A percentile compares a stretch with the other conserved stretches of the same genome.
phyloP scores from a whole-genome alignment of 371 early-diverging fungal species.

The Mucor plumbeus region DNA sequence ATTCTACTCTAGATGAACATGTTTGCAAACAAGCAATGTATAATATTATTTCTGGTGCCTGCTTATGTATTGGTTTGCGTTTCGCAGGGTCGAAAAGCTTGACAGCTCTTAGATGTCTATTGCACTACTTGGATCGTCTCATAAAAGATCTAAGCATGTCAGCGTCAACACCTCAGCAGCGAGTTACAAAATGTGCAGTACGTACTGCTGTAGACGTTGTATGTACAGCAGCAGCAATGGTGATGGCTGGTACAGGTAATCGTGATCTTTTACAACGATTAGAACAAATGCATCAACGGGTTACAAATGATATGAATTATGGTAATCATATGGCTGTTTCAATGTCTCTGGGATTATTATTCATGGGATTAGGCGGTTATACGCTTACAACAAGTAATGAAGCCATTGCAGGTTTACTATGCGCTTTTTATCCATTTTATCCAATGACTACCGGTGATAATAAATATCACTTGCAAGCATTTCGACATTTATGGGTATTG shows the following conservation, averaged over 20 bases:
- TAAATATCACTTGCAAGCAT: constrained; percentile 77
- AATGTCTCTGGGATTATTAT: constrained; percentile 86
- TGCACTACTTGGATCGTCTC: constrained; percentile 58
- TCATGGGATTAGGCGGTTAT: constrained; percentile 79
- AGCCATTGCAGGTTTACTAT: constrained; percentile 74
- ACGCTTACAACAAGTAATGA: constrained; percentile 73
- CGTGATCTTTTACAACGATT: constrained; percentile 61
- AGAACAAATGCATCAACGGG: constrained; percentile 56
- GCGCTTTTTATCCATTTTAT: constrained; percentile 82
- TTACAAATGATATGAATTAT: constrained; percentile 61
- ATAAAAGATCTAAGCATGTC: constrained; percentile 32
- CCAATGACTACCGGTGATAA: constrained; percentile 74
- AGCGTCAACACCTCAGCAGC: constrained; percentile 60
- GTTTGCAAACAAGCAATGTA: constrained; percentile 63
- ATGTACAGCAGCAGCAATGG: constrained; percentile 67
- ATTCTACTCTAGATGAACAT: constrained; percentile 34
- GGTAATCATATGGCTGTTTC: constrained; percentile 85
- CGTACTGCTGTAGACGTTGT: constrained; percentile 72
- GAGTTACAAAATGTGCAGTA: constrained; percentile 57
- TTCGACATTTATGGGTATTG: constrained; percentile 89
- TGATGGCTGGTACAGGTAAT: constrained; percentile 87
- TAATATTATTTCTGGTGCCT: constrained; percentile 77
- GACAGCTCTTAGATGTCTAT: constrained; percentile 54
- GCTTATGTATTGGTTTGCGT: constrained; percentile 78
- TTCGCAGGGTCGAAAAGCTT: constrained; percentile 79